A percentile compares a stretch with the other conserved stretches of the same genome.
phyloP scores from a whole-genome alignment of 2,329 filamentous ascomycete genomes.

The Cladorrhinum sp. region DNA sequence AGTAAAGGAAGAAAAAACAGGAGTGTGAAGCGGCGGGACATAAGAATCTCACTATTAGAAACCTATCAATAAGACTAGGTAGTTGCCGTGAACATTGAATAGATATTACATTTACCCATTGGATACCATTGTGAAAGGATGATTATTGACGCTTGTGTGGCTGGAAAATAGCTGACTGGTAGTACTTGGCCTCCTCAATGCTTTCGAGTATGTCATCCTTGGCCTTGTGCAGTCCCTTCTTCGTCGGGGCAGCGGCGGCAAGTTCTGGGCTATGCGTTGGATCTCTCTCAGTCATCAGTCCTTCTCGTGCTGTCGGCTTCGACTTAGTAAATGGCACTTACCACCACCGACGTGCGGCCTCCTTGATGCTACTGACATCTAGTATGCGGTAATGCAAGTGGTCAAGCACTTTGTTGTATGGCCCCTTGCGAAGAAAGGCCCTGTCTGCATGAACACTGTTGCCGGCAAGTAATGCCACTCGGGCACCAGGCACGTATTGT shows the following conservation, averaged over 20 bases:
- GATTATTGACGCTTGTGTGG: neutral
- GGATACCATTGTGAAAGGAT: neutral
- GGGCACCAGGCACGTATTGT: conserved; percentile 62
- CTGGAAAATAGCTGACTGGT: conserved; percentile 40
- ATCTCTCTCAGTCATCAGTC: conserved; percentile 45
- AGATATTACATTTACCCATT: neutral
- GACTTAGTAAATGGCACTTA: conserved; percentile 1
- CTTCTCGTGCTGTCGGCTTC: neutral
- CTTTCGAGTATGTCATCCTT: conserved; percentile 90
- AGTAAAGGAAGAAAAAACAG: neutral
- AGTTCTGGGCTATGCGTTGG: conserved; percentile 20
- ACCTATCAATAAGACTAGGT: neutral
- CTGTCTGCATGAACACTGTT: conserved; percentile 92
- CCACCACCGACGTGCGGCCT: conserved; percentile 81
- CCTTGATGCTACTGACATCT: conserved; percentile 90
- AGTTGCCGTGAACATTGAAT: neutral
- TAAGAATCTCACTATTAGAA: neutral
- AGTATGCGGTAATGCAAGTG: conserved; percentile 87
- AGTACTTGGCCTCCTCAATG: conserved; percentile 86
- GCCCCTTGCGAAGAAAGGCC: conserved; percentile 70
- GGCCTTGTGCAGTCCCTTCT: conserved; percentile 77
- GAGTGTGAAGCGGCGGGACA: neutral
- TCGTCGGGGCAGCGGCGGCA: conserved; percentile 57
- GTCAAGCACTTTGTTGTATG: conserved; percentile 70
- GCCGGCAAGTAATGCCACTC: conserved; percentile 74